Evolutionary conservation across 805 yeast genomes (phyloP), one percentile per base, ranked within the genome.

Genomic region (Ogataea pini): DNA sequence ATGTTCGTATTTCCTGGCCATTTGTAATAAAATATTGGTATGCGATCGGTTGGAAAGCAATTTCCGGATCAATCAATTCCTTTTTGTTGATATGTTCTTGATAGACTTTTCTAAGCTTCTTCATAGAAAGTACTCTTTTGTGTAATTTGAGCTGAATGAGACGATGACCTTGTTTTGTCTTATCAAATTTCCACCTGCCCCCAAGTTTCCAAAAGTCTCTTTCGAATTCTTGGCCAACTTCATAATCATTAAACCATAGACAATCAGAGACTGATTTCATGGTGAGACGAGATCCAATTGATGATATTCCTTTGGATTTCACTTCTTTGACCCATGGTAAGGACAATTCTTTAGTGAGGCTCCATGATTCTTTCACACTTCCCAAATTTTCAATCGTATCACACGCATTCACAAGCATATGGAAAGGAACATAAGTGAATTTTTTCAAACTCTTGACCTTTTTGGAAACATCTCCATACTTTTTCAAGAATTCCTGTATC

Each of bases 221-320:
- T 18, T 42, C 49, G 16, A 16, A 44, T 16, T 42, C 42, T 20
- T 40, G 44, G 14, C 52, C 50, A 14, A 24, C 41, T 24, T 39
- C 33, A 24, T 48, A 53, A 12, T 53, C 54, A 8, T 42, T 16
- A 22, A 24, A 43, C 57, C 57, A 53, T n/a, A 50, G 24, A 42
- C 57, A 50, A 31, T 53, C 57, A 7, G 49, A 48, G 7, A 53
- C 36, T 17, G 44, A 47, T 29, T 53, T 53, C 50, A 48, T 44
- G 8, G 47, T 40, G 9, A 53, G 38, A 4, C 53, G 33, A 4
- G 41, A 36, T 4, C 50, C 51, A 14, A 46, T 44, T 3, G 56
- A 18, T 8, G 42, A 27, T 4, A 41, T 16, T 6, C 44, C 44
- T 18, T 46, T 47, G n/a, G 49, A 33, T 38, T 47, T 47, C 8